Evolutionary conservation across 106 monocot species (phyloP), one percentile per base, ranked within the genome.

Genomic region (Dioscorea dumetorum): DNA sequence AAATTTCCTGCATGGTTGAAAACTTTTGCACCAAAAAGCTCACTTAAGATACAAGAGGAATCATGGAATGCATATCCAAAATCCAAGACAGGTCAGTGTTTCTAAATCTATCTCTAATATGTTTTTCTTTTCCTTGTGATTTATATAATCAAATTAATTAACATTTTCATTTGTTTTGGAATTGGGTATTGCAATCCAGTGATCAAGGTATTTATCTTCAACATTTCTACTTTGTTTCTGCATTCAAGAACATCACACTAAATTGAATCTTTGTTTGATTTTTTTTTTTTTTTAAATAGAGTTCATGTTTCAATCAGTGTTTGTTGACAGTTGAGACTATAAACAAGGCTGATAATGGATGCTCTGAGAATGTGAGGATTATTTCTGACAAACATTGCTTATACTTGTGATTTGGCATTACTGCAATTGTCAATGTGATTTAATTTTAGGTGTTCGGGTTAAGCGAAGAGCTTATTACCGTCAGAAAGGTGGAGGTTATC

Each of bases 1-100:
- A 83, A 83, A 81, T 64, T 87, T 57, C 87, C 83, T 58, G 15
- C 74, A 69, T 87, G 80, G 83, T 63, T 87, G 72, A 83, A 75
- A 78, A 24, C 69, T 34, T 73, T 87, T 70, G 80, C 87, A 66
- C 77, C 78, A 19, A 31, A 71, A 13, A 72, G 64, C 66, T 74
- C 77, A 61, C 75, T 87, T 10, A 52, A 70, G 13, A 68, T 88
- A 18, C 71, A 81, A 70, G 81, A 88, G 59, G 78, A 81, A 76
- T 88, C 81, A 2, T 84, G 88, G 84, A 70, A n/a, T 71, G 75
- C 84, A 28, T 77, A 80, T 68, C 78, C 83, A 15, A 88, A 75
- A 67, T 80, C 80, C 75, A 81, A 73, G 73, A 81, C 88, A 78
- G 84, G 84, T 87, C 56, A 6, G 18, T 41, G 41, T 41, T 41